Evolutionary conservation across 2,329 filamentous ascomycete genomes (phyloP), one percentile per base, ranked within the genome.

Genomic region (Cladosporium sphaerospermum): DNA sequence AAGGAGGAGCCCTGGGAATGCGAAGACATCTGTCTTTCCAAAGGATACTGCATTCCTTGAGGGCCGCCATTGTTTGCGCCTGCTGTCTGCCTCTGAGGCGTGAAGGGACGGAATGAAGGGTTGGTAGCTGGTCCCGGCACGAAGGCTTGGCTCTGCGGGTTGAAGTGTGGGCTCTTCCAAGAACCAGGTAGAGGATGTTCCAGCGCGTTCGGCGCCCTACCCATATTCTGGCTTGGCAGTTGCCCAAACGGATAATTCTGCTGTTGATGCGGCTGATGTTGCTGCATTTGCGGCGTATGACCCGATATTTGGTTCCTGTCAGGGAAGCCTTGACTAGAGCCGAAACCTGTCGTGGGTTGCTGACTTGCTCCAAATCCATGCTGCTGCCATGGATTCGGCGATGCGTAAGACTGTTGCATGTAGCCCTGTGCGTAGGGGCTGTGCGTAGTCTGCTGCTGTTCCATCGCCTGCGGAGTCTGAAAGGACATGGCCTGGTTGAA

Each of bases 81-180:
- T 32, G 51, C 42, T 10, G 54, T 39, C 19, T 52, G 49, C 34
- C 57, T 55, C 31, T 60, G 60, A 3, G 62, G 61, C 18, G 60
- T 60, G 52, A 63, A 63, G 1, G 61, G 56, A n/a, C 55, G 56
- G 28, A 49, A 48, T 7, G 42, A 31, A 37, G 14, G 37, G 19
- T 42, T 44, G 18, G 57, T 55, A 31, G 56, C 23, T 32, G 81
- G 75, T 48, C 77, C 78, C 1, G 92, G 92, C 19, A 96, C 82
- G 69, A 97, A 96, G 0, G 91, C 88, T 65, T 95, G 88, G 13
- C 88, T 96, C 72, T 95, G 91, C 1, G 91, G 92, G 66, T 96
- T 96, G 74, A 97, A 96, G 10, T 86, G 83, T 62, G 89, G 88
- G 54, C 90, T 80, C 65, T 87, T 89, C 66, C 82, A 95, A 70